Evolutionary conservation across 331 rosid species (phyloP), one percentile per base, ranked within the genome.

Genomic region (Phaseolus coccineus): DNA sequence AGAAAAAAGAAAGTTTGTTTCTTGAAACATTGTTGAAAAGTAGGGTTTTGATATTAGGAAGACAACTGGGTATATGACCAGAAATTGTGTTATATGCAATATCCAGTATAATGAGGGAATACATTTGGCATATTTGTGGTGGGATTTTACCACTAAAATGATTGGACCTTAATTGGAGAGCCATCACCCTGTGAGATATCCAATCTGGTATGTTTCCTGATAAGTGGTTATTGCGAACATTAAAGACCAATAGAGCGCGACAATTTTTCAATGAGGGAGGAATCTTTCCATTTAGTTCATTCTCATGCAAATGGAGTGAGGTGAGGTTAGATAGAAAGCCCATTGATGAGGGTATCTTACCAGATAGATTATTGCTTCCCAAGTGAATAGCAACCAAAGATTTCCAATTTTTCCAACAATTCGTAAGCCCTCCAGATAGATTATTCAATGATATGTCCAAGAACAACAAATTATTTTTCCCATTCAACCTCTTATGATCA

Each of bases 1-100:
- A 56, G 6, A 0, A 0, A 56, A 24, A 24, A 10, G 31, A 24
- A 22, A 56, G 15, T 0, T 8, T 22, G 6, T 0, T 0, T 0
- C 6, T 6, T 3, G 63, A 56, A 9, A 30, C 63, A 24, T 9
- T 56, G 63, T 56, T 56, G 63, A 56, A 24, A 56, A 56, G 6
- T 3, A 56, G 11, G 62, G 62, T 0, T 56, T 28, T 56, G 15
- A 56, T 56, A 24, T 56, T 56, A 56, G 1, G 33, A 56, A 56
- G 6, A 13, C 62, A 56, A 1, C 0, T 56, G 1, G 62, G 62
- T 56, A 56, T 22, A 24, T 9, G 6, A 22, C 63, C 33, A 3
- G 33, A 56, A 12, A 56, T 56, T 24, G 33, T 0, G 15, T 56
- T 56, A 1, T 56, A 0, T 9, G 63, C 63, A 24, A 56, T 24